Evolutionary conservation across 345 rosid species (phyloP).

Genomic region (Clausena lansium): DNA sequence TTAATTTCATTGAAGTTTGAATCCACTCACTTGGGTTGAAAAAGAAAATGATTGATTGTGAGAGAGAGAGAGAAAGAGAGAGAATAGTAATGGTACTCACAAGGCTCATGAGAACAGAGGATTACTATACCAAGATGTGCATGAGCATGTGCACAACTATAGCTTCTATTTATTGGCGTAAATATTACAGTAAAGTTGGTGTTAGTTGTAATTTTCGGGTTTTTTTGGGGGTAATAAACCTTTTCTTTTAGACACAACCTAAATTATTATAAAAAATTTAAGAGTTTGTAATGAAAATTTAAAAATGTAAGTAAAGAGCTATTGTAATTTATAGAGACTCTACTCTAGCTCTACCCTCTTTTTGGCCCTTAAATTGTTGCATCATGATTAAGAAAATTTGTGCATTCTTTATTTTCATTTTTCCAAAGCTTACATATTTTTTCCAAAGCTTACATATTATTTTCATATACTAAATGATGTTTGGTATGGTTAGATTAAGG

Average conservation of each 20-base stretch:
- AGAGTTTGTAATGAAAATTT: no score
- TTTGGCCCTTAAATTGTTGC: neutral
- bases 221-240: no score
- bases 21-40: slow-evolving; percentile 22
- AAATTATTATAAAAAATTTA: no score
- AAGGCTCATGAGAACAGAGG: slow-evolving; percentile 1
- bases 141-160: neutral
- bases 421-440: neutral
- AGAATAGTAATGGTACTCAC: neutral
- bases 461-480: neutral
- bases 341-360: neutral
- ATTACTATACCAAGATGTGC: neutral
- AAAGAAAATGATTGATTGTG: neutral
- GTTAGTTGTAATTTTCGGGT: no score
- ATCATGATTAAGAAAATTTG: neutral
- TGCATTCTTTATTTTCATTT: no score
- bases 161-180: neutral
- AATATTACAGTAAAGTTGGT: neutral
- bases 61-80: neutral
- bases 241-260: no score
- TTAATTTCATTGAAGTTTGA: slow-evolving; percentile 31
- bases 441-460: neutral
- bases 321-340: no score
- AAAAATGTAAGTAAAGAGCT: no score
- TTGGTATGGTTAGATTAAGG: neutral